These are phyloP conservation scores for Chlorociboria aeruginascens DNA, from an alignment of 495 filamentous ascomycete genomes.

Conservation along the genomic window DNA sequence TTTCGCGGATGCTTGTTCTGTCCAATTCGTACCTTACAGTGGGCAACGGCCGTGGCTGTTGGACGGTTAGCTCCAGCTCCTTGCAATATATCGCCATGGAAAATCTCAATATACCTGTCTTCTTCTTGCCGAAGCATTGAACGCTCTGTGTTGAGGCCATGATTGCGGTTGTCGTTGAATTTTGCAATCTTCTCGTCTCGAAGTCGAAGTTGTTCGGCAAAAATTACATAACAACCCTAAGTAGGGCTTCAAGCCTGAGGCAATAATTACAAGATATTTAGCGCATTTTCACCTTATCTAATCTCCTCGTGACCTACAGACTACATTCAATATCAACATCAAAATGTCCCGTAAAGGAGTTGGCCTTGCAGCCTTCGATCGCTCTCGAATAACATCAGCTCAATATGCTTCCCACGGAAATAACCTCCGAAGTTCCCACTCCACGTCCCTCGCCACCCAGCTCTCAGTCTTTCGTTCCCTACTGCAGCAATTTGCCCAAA, in stretches of 20 bases:
- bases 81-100: not conserved
- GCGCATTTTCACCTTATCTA: not conserved
- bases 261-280: not conserved
- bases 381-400: slow-evolving; percentile 63
- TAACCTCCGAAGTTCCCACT: slow-evolving; percentile 67
- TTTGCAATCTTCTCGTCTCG: not conserved
- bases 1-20: not conserved
- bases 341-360: slow-evolving; percentile 58
- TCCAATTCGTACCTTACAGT: slow-evolving; percentile 69
- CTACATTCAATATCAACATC: slow-evolving; percentile 1
- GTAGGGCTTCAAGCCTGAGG: not conserved
- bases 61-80: slow-evolving; percentile 24
- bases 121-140: slow-evolving; percentile 93
- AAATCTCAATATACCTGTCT: slow-evolving; percentile 46
- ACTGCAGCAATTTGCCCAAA: slow-evolving; percentile 86
- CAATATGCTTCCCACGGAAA: slow-evolving; percentile 85
- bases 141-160: slow-evolving; percentile 76
- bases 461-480: slow-evolving; percentile 90
- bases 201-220: not conserved
- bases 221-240: not conserved
- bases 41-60: slow-evolving; percentile 72
- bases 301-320: not conserved
- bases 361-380: slow-evolving; percentile 84
- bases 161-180: slow-evolving; percentile 26
- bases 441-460: slow-evolving; percentile 75